Evolutionary conservation across 2,329 filamentous ascomycete species (phyloP).

Genomic region (Sarocladiaceae sp.): DNA sequence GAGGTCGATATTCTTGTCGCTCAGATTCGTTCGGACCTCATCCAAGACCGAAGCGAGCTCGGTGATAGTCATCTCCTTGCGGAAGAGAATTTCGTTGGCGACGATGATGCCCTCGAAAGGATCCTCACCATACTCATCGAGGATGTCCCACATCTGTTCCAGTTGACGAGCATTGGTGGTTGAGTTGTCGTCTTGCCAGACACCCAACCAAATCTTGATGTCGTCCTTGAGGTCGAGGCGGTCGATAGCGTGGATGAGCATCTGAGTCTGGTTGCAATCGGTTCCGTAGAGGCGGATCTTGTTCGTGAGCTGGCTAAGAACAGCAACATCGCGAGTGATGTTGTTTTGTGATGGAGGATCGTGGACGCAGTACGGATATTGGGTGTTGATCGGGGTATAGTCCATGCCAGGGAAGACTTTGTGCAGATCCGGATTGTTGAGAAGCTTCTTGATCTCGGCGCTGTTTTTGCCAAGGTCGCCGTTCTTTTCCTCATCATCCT

Average conservation of each 20-base stretch:
- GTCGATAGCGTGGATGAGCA: slow-evolving; percentile 79
- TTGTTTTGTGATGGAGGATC: slow-evolving; percentile 88
- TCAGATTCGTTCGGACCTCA: slow-evolving; percentile 67
- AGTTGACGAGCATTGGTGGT: slow-evolving; percentile 84
- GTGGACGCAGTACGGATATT: slow-evolving; percentile 76
- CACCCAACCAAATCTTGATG: slow-evolving; percentile 89
- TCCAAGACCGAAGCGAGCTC: slow-evolving; percentile 58
- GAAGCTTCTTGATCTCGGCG: slow-evolving; percentile 68
- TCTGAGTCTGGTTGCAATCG: slow-evolving; percentile 95
- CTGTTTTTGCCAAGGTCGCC: slow-evolving; percentile 71
- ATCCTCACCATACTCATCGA: slow-evolving; percentile 59
- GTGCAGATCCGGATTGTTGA: slow-evolving; percentile 77
- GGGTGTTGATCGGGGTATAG: slow-evolving; percentile 86
- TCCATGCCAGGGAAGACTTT: slow-evolving; percentile 94
- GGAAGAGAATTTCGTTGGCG: slow-evolving; percentile 73
- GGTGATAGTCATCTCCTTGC: slow-evolving; percentile 63
- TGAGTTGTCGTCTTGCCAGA: slow-evolving; percentile 80
- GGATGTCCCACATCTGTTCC: slow-evolving; percentile 73
- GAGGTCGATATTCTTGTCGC: slow-evolving; percentile 57
- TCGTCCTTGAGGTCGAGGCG: slow-evolving; percentile 61
- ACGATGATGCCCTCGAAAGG: slow-evolving; percentile 80
- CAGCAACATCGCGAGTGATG: slow-evolving; percentile 82
- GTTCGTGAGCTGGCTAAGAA: slow-evolving; percentile 85
- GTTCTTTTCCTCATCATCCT: slow-evolving; percentile 53
- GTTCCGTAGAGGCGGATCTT: slow-evolving; percentile 86